phyloP scores from a whole-genome alignment of 352 stramenopile genomes.

The Globisporangium canariense region DNA sequence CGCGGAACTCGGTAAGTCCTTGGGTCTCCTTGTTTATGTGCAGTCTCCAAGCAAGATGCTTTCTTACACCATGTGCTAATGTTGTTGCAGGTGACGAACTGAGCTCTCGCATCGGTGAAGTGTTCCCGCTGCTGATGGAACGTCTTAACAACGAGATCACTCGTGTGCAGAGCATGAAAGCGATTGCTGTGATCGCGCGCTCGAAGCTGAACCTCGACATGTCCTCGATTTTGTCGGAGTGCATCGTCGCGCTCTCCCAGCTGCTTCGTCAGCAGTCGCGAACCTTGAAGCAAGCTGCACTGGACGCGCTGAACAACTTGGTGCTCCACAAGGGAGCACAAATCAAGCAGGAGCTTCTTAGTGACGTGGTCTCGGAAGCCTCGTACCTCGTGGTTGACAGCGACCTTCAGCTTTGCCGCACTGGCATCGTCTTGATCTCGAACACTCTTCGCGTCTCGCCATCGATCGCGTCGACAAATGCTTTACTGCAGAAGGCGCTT shows the following conservation, averaged over 20 bases:
- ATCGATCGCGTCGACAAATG: slow-evolving; percentile 47
- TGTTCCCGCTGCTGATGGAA: slow-evolving; percentile 94
- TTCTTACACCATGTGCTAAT: slow-evolving; percentile 35
- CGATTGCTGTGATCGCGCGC: slow-evolving; percentile 87
- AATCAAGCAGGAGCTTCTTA: slow-evolving; percentile 80
- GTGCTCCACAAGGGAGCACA: slow-evolving; percentile 72
- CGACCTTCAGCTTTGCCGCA: slow-evolving; percentile 96
- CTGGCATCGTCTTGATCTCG: slow-evolving; percentile 88
- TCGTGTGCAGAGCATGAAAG: slow-evolving; percentile 95
- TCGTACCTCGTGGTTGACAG: slow-evolving; percentile 90
- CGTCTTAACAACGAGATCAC: slow-evolving; percentile 98
- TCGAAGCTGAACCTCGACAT: slow-evolving; percentile 89
- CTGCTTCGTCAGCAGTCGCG: slow-evolving; percentile 95
- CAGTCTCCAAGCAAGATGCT: slow-evolving; percentile 14
- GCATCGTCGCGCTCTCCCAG: slow-evolving; percentile 82
- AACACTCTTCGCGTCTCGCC: slow-evolving; percentile 72
- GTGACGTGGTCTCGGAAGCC: slow-evolving; percentile 88
- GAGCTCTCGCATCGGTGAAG: slow-evolving; percentile 58
- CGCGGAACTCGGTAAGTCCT: slow-evolving; percentile 49
- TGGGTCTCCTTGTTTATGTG: background rate
- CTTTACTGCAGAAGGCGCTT: slow-evolving; percentile 66
- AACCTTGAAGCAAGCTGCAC: slow-evolving; percentile 91
- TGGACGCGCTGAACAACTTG: slow-evolving; percentile 92
- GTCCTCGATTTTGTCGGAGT: slow-evolving; percentile 87
- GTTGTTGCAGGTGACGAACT: slow-evolving; percentile 72